Evolutionary conservation across 805 yeast species (phyloP), one percentile per base, ranked within the genome.

Genomic region (Kuraishia piskuri): DNA sequence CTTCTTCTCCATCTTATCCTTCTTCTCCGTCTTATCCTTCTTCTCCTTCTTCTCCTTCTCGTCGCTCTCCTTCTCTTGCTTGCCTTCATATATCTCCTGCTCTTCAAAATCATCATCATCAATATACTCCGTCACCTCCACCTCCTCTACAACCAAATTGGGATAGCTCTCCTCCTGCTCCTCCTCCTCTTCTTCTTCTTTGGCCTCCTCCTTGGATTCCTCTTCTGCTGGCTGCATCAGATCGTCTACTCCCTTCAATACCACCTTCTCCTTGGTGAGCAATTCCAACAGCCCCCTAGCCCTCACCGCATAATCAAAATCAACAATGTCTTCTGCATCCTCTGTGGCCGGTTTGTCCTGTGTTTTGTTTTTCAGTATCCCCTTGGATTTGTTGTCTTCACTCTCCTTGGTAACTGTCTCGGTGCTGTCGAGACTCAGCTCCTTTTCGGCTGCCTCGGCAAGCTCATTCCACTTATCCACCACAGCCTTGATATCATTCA

Each of bases 381-480:
- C 62, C 61, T 24, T 62, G 57, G 37, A 58, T 62, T n/a, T 62
- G 51, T 31, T 57, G 52, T 20, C 62, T 57, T 21, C 56, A 52
- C 40, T 31, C 40, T 25, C 31, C 31, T 10, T 22, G 20, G 52
- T 36, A 4, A 53, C 55, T 9, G 56, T 59, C 49, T 57, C 54
- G 54, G 61, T 60, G 12, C 61, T 64, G 44, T 59, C 55, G 50
- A 22, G 23, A 49, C 21, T 56, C 26, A 76, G 62, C 54, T 68
- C 68, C 46, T 61, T 69, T 52, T 74, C 76, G 10, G 75, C 75
- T 44, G 71, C 71, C 47, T 63, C 66, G 48, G 76, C 77, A 49
- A 70, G 62, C 44, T 65, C 67, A 58, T 86, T 86, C 91, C 92
- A 87, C 46, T 68, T 63, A 0, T 68, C 67, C 10, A 84, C 68